Conservation (phyloP, 1,284 basidiomycete species). For the Melampsora americana region DNA sequence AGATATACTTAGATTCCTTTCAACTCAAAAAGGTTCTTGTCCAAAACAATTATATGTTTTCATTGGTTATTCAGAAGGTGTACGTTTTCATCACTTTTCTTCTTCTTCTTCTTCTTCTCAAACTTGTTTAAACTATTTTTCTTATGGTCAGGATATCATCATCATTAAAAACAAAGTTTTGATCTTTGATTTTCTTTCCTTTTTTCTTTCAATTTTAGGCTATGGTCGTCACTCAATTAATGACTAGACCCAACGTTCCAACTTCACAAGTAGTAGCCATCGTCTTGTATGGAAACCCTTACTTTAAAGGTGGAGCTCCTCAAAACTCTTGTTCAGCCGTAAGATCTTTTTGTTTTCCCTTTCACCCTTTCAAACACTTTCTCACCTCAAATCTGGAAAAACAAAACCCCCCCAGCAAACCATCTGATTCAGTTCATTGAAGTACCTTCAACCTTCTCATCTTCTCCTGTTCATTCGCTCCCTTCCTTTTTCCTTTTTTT, state of each 20-base stretch:
- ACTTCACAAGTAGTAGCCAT: neutral
- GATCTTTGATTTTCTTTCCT: too few relatives aligned
- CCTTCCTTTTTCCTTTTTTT: neutral
- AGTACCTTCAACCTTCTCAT: neutral
- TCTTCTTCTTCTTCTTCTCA: neutral
- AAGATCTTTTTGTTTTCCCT: neutral
- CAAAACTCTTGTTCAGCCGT: conserved; percentile 32
- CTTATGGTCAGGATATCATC: too few relatives aligned
- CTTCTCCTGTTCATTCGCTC: too few relatives aligned
- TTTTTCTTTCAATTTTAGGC: conserved; percentile 6
- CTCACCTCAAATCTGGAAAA: too few relatives aligned
- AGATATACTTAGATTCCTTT: neutral
- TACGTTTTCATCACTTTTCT: too few relatives aligned
- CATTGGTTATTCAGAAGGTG: conserved; percentile 42
- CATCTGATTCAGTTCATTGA: too few relatives aligned
- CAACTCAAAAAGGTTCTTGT: neutral
- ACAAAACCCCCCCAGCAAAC: too few relatives aligned
- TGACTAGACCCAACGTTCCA: neutral
- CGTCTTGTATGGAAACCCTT: conserved; percentile 36
- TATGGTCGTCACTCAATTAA: conserved; percentile 15
- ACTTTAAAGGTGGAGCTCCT: neutral
- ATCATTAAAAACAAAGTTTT: too few relatives aligned
- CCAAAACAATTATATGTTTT: conserved; percentile 33
- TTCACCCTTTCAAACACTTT: too few relatives aligned
- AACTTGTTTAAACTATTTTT: too few relatives aligned